phyloP scores from a whole-genome alignment of 2,329 filamentous ascomycete species.

The Drechslera avenae region DNA sequence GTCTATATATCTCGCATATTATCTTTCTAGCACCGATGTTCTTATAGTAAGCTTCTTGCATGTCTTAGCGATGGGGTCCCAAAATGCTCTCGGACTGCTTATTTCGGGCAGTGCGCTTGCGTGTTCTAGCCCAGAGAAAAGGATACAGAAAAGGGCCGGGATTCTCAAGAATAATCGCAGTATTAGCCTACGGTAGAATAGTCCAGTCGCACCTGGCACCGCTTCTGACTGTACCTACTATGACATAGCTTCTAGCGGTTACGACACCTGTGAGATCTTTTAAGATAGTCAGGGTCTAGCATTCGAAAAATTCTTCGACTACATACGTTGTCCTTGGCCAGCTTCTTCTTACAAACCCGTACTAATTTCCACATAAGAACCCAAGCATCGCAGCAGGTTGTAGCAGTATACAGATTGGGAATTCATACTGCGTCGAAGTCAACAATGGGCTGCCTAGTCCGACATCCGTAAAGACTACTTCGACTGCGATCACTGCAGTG shows the following conservation, averaged over 20 bases:
- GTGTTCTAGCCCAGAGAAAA: not conserved
- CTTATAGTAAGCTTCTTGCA: not conserved
- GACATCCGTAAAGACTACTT: not conserved
- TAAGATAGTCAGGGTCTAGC: constrained; percentile 11
- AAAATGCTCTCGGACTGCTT: not conserved
- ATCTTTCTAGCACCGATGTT: not conserved
- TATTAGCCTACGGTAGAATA: constrained; percentile 12
- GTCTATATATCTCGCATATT: not conserved
- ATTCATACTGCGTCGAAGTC: constrained; percentile 24
- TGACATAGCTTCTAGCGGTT: constrained; percentile 8
- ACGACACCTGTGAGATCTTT: constrained; percentile 12
- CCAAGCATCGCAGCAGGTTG: constrained; percentile 17
- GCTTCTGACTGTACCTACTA: constrained; percentile 21
- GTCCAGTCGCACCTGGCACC: constrained; percentile 13
- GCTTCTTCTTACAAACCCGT: not conserved
- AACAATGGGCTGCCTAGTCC: constrained; percentile 9
- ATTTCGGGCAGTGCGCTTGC: not conserved
- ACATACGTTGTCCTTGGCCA: constrained; percentile 1
- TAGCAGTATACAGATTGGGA: constrained; percentile 17
- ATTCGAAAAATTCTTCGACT: constrained; percentile 16
- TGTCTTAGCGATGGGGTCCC: not conserved
- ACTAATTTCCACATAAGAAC: constrained; percentile 9
- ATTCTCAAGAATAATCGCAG: not conserved
- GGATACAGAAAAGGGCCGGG: not conserved
- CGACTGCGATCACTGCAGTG: constrained; percentile 2